Conservation (phyloP, 192 early-diverging fungal genomes). For the Funneliformis geosporum region DNA sequence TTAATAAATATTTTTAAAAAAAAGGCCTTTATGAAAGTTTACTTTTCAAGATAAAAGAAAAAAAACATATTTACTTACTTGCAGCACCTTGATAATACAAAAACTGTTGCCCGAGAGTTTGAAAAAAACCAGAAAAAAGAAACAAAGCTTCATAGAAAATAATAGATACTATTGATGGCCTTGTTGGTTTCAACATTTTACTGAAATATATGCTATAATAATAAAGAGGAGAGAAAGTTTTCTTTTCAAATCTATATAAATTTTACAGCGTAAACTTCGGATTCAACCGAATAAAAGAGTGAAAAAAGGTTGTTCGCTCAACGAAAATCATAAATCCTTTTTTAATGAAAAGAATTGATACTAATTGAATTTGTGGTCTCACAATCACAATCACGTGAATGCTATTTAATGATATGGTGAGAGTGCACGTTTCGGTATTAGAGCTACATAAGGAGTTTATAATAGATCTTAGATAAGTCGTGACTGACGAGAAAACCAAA, state of each 20-base stretch:
- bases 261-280: no score
- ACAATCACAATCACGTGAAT: no score
- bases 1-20: not conserved
- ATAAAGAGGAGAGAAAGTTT: no score
- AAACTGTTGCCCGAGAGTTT: conserved; percentile 57
- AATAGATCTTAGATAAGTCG: no score
- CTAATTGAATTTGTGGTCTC: no score
- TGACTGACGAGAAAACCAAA: no score
- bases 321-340: not conserved
- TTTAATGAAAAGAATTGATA: no score
- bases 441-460: no score
- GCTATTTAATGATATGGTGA: no score
- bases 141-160: conserved; percentile 51
- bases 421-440: no score
- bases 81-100: conserved; percentile 61
- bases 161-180: conserved; percentile 25
- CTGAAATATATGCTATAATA: not conserved
- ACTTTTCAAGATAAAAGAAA: not conserved
- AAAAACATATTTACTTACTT: conserved; percentile 43
- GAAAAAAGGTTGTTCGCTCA: not conserved
- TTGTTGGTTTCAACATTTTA: not conserved
- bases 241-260: no score
- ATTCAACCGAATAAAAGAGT: no score
- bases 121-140: conserved; percentile 52
- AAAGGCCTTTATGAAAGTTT: not conserved